A percentile compares a stretch with the other conserved stretches of the same genome.
Conservation (phyloP, 495 filamentous ascomycete species). For the Parathielavia hyrcaniae region DNA sequence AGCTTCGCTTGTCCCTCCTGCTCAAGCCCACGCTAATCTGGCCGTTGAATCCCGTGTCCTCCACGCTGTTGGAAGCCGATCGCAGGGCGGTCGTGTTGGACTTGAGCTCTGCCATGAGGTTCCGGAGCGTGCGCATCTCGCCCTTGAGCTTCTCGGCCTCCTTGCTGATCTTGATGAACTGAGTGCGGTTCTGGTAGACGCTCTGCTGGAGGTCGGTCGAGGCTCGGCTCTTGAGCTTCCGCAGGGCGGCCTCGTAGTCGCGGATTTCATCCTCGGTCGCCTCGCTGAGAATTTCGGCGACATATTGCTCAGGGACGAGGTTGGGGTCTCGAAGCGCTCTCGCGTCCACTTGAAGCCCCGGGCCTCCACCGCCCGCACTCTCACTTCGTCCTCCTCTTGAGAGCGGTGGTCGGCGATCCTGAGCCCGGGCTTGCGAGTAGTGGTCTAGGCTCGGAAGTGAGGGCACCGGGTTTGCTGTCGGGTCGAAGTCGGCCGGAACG, state of each 20-base stretch:
- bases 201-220: constrained; percentile 90
- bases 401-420: constrained; percentile 41
- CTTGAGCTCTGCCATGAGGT: constrained; percentile 82
- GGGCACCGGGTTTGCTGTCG: constrained; percentile 61
- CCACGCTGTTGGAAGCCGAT: constrained; percentile 51
- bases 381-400: constrained; percentile 42
- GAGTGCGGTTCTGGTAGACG: constrained; percentile 94
- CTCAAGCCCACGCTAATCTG: constrained; percentile 48
- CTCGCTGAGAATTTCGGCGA: constrained; percentile 72
- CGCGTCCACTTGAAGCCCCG: constrained; percentile 53
- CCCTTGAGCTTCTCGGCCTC: constrained; percentile 96
- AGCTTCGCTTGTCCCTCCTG: constrained; percentile 64
- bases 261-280: constrained; percentile 91
- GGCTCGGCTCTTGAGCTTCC: constrained; percentile 73
- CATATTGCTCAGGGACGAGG: constrained; percentile 70
- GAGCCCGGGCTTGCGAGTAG: constrained; percentile 48
- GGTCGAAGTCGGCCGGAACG: constrained; percentile 59
- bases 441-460: constrained; percentile 49
- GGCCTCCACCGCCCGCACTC: constrained; percentile 24
- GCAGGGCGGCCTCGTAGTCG: constrained; percentile 68
- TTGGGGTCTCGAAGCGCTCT: constrained; percentile 74
- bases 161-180: constrained; percentile 98
- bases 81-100: constrained; percentile 65
- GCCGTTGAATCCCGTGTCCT: constrained; percentile 22
- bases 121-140: constrained; percentile 86